Base-by-base conservation (phyloP, 2,329 filamentous ascomycete species). In the Bipolaris oryzae region DNA sequence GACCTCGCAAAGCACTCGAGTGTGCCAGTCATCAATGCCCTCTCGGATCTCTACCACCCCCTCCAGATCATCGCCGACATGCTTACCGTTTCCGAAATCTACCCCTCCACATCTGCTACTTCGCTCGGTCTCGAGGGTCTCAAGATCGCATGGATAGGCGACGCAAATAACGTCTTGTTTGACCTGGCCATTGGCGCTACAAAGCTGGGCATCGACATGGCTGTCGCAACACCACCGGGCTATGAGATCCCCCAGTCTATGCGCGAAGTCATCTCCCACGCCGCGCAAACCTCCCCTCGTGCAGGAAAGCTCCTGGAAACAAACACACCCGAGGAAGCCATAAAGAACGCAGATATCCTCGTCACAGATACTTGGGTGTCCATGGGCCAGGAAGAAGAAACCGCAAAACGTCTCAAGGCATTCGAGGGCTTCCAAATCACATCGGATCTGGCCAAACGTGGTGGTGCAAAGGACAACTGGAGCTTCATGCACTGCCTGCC, bases 401-500 rank as follows among this genome's bases (percentile, higher is more conserved):
- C 87, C 37, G 82, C 87, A 65, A 89, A 89, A 81, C 84, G 91
- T 48, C 75, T 97, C 58, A 85, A 88, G 72, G 92, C 87, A 2
- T 99, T 99, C 75, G 84, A 85, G 28, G 93, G 94, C 13, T 99
- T 93, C 78, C 94, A 97, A 75, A 90, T 99, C 71, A 97, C 94
- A 2, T 85, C 88, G 45, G 90, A 95, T 41, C 81, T 99, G 65
- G 94, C 92, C 1, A 85, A 88, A 77, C 84, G 88, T 47, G 93
- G 92, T 41, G 93, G 92, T 18, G 95, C 95, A 39, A 96, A 95
- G 76, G 82, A 89, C 13, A 85, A 85, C 61, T 99, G 95, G 95
- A 92, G 91, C 77, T 99, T 99, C 76, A 97, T 99, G 95, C 95
- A 99, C 81, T 99, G 95, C 76, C 79, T 99, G 57, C 95, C 95